These are phyloP conservation scores for Metschnikowia similis DNA, from an alignment of 805 yeast genomes.

Conservation along the genomic window DNA sequence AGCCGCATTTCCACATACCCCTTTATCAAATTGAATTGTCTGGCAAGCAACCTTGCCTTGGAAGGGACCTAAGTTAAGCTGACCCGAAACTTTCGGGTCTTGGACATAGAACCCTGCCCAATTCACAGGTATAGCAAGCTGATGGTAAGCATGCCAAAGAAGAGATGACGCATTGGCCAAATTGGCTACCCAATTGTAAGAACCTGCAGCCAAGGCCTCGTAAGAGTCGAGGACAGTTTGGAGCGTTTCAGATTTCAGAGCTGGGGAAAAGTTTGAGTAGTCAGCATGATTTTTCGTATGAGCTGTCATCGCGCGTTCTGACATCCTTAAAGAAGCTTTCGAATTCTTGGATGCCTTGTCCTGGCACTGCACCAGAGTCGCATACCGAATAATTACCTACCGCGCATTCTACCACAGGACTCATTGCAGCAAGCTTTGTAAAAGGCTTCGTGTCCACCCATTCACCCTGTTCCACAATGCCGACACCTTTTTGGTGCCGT, in stretches of 20 bases:
- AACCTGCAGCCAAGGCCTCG: constrained; percentile 57
- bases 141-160: constrained; percentile 81
- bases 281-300: constrained; percentile 59
- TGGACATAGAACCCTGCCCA: constrained; percentile 91
- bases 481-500: background rate
- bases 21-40: constrained; percentile 66
- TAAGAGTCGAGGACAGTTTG: constrained; percentile 58
- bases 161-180: constrained; percentile 82
- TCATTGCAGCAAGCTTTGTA: constrained; percentile 6
- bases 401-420: constrained; percentile 15
- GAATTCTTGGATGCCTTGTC: constrained; percentile 4
- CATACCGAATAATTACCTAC: constrained; percentile 10
- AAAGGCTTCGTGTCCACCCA: constrained; percentile 12
- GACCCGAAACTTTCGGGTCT: constrained; percentile 32
- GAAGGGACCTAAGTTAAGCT: constrained; percentile 82
- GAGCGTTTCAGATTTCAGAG: constrained; percentile 50
- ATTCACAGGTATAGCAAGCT: constrained; percentile 57
- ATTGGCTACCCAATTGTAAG: constrained; percentile 84
- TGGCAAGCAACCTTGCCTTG: constrained; percentile 98
- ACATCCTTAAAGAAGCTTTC: background rate
- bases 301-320: constrained; percentile 4
- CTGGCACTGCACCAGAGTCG: constrained; percentile 7
- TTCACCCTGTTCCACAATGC: constrained; percentile 6
- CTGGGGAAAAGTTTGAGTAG: constrained; percentile 48
- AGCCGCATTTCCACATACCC: constrained; percentile 93